Percentiles rank a stretch among this genome's conserved stretches.
These are phyloP conservation scores for Hippophae rhamnoides DNA, from an alignment of 306 rosid species.

Conservation along the genomic window DNA sequence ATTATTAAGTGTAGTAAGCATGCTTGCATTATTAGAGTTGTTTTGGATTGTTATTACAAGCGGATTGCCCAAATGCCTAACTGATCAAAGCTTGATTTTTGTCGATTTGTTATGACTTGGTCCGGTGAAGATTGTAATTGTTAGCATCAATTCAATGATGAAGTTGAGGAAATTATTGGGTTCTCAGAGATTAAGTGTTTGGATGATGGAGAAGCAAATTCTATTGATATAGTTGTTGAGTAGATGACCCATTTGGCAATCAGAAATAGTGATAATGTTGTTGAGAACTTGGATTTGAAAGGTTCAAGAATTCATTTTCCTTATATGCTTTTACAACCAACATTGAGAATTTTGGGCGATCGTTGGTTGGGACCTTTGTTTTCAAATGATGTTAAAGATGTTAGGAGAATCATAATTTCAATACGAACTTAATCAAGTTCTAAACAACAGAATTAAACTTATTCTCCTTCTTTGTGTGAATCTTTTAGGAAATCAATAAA, in stretches of 20 bases:
- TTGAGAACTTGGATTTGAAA: slow-evolving; percentile 18
- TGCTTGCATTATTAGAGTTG: slow-evolving; percentile 69
- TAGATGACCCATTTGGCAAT: slow-evolving; percentile 38
- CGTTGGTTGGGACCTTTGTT: slow-evolving; percentile 76
- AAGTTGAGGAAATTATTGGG: slow-evolving; percentile 11
- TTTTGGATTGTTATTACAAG: slow-evolving; percentile 65
- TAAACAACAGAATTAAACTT: no score
- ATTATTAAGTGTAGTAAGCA: slow-evolving; percentile 85
- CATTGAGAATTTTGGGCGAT: slow-evolving; percentile 75
- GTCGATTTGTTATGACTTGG: slow-evolving; percentile 57
- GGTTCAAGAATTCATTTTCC: slow-evolving; percentile 73
- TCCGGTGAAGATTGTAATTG: slow-evolving; percentile 82
- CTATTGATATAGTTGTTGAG: slow-evolving; percentile 28
- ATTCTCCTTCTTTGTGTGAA: no score
- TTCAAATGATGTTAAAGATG: slow-evolving; percentile 63
- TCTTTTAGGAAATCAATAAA: no score
- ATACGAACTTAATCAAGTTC: no score
- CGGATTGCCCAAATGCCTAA: slow-evolving; percentile 95
- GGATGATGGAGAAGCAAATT: slow-evolving; percentile 20
- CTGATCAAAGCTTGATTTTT: slow-evolving; percentile 79
- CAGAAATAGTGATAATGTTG: slow-evolving; percentile 20
- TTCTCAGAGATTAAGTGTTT: slow-evolving; percentile 20
- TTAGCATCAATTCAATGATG: slow-evolving; percentile 34
- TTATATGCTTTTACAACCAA: slow-evolving; percentile 87
- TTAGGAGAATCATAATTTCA: no score